Evolutionary conservation across 345 rosid genomes (phyloP), one percentile per base, ranked within the genome.

Genomic region (Eucalyptus erythrocorys): DNA sequence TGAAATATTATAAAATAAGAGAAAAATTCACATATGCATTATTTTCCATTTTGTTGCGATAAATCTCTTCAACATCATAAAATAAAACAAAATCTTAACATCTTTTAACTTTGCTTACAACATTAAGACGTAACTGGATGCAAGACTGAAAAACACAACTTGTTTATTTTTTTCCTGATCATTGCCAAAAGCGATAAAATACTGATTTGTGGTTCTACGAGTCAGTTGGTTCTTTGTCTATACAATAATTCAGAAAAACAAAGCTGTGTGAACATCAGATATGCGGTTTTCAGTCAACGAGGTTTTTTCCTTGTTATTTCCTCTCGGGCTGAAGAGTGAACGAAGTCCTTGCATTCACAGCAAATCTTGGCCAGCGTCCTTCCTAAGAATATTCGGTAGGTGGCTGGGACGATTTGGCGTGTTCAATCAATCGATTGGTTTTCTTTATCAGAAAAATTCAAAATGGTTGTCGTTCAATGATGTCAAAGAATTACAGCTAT

Each of bases 321-420:
- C 68, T 59, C 3, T 1, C 2, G 16, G 16, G 32, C 68, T 59
- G 68, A 27, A 27, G 14, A 27, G 2, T 59, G 4, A 13, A 59
- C 68, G 32, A 12, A 59, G 68, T 59, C 68, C 15, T 59, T 59
- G 68, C 68, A 12, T 59, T 13, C 2, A 12, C 16, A 1, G 32
- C 68, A 59, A 59, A 1, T 59, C 16, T 59, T 5, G 15, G 0
- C 32, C 32, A 27, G 1, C 32, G 16, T 59, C 16, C 15, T 59
- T 27, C 32, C 32, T 10, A 12, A 59, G 16, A 59, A 59, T 59
- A 27, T 59, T 59, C 16, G 32, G 68, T 27, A 5, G 68, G 16
- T 12, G 66, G 66, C 66, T 27, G 0, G 66, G 16, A 12, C 0
- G 0, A 59, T 1, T 27, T 27, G 32, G 66, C 32, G 15, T 0